Base-by-base conservation (phyloP, 1,284 basidiomycete genomes). In the Volvariella volvacea region DNA sequence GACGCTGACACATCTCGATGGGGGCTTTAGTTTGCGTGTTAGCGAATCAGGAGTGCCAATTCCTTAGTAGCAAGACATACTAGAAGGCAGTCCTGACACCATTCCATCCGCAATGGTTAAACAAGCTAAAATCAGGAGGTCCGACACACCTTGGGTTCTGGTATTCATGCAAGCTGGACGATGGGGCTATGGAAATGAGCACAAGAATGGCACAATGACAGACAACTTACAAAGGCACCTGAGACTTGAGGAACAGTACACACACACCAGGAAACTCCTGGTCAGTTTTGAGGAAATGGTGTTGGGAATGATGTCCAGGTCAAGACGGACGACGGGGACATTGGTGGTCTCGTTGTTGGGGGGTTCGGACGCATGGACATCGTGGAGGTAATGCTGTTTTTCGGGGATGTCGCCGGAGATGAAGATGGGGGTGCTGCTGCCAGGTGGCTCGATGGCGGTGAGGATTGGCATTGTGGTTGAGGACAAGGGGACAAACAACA, bases 191-290 rank as follows among this genome's bases (percentile, higher is more conserved):
- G 15, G 17, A 34, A 22, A 44, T 38, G 19, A 28, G 21, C 31
- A 21, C 40, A 8, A 21, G n/a, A 14, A 14, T 8, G 37, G 14
- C 12, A 17, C 25, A 41, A 22, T 2, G 15, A 21, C 16, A 4
- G 15, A 22, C 14, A 3, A 73, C 84, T 60, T 52, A 88, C 85
- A 88, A 77, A 2, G 85, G 86, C 0, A 87, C 66, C 53, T 88
- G 85, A 49, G 73, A 80, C 57, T 88, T 88, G 42, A 87, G 64
- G 56, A 83, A 88, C 14, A 88, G 59, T 0, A 85, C 68, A n/a
- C n/a, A 54, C 87, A 82, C 0, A 76, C 76, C 0, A 88, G 62
- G 14, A 87, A 58, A 47, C 72, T 75, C 12, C 68, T 65, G 3
- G 82, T 75, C 2, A 88, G 70, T 16, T 70, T 70, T 3, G 78